Base-by-base conservation (phyloP, 2,329 filamentous ascomycete species). In the Plenodomus biglobosus region DNA sequence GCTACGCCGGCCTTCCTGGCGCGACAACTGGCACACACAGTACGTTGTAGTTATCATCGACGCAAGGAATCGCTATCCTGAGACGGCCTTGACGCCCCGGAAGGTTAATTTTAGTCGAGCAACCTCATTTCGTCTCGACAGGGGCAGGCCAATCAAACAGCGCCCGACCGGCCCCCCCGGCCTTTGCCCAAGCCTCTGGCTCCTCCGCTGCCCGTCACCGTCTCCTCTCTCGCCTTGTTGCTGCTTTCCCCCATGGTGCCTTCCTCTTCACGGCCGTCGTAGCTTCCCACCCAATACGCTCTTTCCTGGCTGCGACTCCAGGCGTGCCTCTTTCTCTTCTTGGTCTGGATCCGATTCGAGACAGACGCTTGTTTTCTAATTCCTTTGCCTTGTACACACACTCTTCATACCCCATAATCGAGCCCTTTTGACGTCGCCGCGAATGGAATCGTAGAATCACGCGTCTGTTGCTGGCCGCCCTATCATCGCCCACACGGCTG, bases 241-340 rank as follows among this genome's bases (percentile, higher is more conserved):
- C 27, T 32, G 42, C 52, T 50, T 48, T 54, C 59, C 59, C 59
- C 62, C 58, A 65, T 60, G 59, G 52, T 60, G 52, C 50, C 53
- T 61, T 62, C 56, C 50, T 58, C 58, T 57, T 56, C 59, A 58
- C 54, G 57, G 56, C 62, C 51, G 62, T 65, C 63, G 65, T 61
- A 69, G 65, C 63, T 67, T 58, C 65, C 61, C 62, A 65, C 64
- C 66, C 66, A 58, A 39, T 64, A 70, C 67, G 68, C 64, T 66
- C 64, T 69, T 66, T 59, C 59, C 60, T 54, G 50, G 56, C 56
- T 64, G 64, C 62, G 61, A 32, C 27, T 56, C 58, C 58, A 59
- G 46, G 56, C 60, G 59, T 44, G 49, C 50, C 46, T 48, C 58
- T 42, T 59, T 59, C 58, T 59, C 45, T 58, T 63, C 61, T 61